These are phyloP conservation scores for Pelargonium cotyledonis DNA, from an alignment of 441 rosid species.

Conservation along the genomic window DNA sequence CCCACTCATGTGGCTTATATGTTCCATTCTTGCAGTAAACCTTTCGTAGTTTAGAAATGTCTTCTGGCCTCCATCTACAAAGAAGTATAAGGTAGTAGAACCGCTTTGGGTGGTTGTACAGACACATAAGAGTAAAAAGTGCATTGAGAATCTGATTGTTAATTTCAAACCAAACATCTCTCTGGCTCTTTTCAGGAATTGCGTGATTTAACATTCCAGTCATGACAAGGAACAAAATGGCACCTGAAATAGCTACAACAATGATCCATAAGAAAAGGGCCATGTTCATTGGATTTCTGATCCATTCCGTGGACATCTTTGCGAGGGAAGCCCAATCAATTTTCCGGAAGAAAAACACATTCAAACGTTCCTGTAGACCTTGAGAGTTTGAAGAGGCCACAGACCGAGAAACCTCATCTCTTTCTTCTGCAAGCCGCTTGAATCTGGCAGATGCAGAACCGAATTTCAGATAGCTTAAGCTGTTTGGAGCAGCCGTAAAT, in stretches of 20 bases:
- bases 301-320: constrained; percentile 64
- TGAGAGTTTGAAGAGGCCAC: constrained; percentile 43
- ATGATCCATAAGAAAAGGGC: constrained; percentile 67
- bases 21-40: constrained; percentile 76
- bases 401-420: constrained; percentile 57
- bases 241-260: constrained; percentile 77
- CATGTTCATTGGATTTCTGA: constrained; percentile 70
- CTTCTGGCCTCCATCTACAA: constrained; percentile 65
- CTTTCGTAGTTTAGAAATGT: constrained; percentile 57
- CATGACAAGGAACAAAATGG: constrained; percentile 83
- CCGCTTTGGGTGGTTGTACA: constrained; percentile 84
- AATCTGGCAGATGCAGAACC: constrained; percentile 69
- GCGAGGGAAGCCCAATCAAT: constrained; percentile 54
- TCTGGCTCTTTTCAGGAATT: constrained; percentile 52
- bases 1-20: constrained; percentile 82
- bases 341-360: constrained; percentile 45
- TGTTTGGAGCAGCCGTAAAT: constrained; percentile 25
- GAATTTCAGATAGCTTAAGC: constrained; percentile 42
- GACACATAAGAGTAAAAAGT: constrained; percentile 78
- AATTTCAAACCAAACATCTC: constrained; percentile 85
- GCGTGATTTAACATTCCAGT: constrained; percentile 79
- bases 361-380: constrained; percentile 45
- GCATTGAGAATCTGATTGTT: constrained; percentile 91
- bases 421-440: constrained; percentile 52
- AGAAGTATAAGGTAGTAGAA: constrained; percentile 73